These are phyloP conservation scores for Neopestalotiopsis rosae DNA, from an alignment of 2,329 filamentous ascomycete genomes.

Conservation along the genomic window DNA sequence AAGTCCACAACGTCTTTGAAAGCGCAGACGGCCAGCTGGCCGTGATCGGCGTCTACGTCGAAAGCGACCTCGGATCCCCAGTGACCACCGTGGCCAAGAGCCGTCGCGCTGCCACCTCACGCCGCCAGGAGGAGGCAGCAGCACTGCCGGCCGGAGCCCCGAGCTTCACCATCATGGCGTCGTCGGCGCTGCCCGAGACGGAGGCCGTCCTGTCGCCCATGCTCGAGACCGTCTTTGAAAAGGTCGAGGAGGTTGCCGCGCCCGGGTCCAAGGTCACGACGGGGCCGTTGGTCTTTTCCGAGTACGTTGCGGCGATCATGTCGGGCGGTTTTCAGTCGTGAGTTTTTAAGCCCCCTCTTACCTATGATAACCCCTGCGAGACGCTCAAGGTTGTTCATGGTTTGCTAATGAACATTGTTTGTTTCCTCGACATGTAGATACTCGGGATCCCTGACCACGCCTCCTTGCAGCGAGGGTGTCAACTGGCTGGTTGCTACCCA, in stretches of 20 bases:
- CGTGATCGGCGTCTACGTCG: constrained; percentile 51
- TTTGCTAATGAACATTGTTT: neutral
- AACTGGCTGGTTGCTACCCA: constrained; percentile 53
- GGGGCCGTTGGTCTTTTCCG: constrained; percentile 48
- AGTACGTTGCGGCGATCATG: constrained; percentile 43
- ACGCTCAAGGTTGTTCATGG: neutral
- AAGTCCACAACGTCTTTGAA: constrained; percentile 66
- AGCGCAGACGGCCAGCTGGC: constrained; percentile 45
- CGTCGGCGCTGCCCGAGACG: constrained; percentile 46
- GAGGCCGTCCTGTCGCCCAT: constrained; percentile 42
- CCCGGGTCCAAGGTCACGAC: constrained; percentile 48
- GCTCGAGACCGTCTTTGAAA: constrained; percentile 52
- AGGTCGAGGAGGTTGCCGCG: constrained; percentile 44
- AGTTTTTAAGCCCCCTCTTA: constrained; percentile 2
- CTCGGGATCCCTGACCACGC: constrained; percentile 54
- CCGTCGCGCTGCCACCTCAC: constrained; percentile 14
- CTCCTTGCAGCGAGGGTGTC: constrained; percentile 54
- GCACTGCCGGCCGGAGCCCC: constrained; percentile 4
- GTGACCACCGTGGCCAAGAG: constrained; percentile 19
- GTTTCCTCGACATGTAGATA: constrained; percentile 36
- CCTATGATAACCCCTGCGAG: too few species aligned
- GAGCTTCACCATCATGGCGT: constrained; percentile 43
- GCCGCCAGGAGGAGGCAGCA: neutral
- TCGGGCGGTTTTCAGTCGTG: constrained; percentile 45
- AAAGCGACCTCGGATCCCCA: constrained; percentile 35